phyloP scores from a whole-genome alignment of 2,329 filamentous ascomycete genomes.

The Didymella exigua region DNA sequence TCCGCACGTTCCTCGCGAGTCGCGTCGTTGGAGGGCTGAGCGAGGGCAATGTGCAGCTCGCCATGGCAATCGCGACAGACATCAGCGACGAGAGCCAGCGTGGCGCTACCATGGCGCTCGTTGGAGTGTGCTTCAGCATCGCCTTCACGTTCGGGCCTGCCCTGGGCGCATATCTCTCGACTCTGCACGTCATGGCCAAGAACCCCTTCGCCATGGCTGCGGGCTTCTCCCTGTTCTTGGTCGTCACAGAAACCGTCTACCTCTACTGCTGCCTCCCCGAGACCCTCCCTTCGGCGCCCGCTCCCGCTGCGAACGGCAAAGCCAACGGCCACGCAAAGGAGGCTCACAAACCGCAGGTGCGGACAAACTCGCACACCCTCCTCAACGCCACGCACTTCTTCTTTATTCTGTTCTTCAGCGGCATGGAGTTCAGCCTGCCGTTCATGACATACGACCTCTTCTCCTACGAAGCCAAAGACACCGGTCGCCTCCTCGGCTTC shows the following conservation, averaged over 20 bases:
- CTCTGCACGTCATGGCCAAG: slow-evolving; percentile 74
- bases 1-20: slow-evolving; percentile 93
- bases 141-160: slow-evolving; percentile 97
- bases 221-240: slow-evolving; percentile 81
- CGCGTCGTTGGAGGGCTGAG: slow-evolving; percentile 90
- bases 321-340: slow-evolving; percentile 28
- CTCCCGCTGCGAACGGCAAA: slow-evolving; percentile 25
- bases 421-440: slow-evolving; percentile 95
- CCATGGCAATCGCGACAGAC: slow-evolving; percentile 94
- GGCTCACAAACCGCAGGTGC: slow-evolving; percentile 34
- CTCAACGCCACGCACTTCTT: slow-evolving; percentile 86
- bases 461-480: slow-evolving; percentile 76
- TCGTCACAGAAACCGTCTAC: slow-evolving; percentile 86
- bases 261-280: slow-evolving; percentile 85
- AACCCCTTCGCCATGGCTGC: slow-evolving; percentile 96
- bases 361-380: slow-evolving; percentile 82
- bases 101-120: slow-evolving; percentile 92
- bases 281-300: slow-evolving; percentile 67
- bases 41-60: slow-evolving; percentile 95
- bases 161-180: slow-evolving; percentile 83
- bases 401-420: slow-evolving; percentile 96
- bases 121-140: slow-evolving; percentile 94
- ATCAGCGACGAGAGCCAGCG: slow-evolving; percentile 85
- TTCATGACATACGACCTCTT: slow-evolving; percentile 98
- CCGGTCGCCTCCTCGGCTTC: slow-evolving; percentile 85